Base-by-base conservation (phyloP, 2,329 filamentous ascomycete species). In the Monilinia aucupariae region DNA sequence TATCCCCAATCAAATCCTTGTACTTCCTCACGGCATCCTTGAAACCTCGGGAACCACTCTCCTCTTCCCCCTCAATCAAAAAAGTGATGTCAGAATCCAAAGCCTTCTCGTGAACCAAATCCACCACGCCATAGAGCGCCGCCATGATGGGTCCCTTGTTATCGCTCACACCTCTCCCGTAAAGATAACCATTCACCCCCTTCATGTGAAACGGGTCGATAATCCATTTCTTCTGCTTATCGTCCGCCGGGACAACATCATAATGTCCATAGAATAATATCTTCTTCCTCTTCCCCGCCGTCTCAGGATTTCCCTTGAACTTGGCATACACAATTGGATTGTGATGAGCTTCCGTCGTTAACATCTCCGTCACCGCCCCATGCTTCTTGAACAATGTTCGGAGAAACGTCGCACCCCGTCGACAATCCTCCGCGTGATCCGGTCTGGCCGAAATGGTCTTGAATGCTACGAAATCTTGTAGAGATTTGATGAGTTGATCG, bases 231-330 rank as follows among this genome's bases (percentile, higher is more conserved):
- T 85, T 84, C 63, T 88, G 86, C 66, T 89, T 89, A 45, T 88
- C 87, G 68, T 96, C 91, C 0, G 94, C 94, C 0, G 92, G 85
- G 4, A 99, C 94, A 2, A 99, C 92, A 73, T 99, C 94, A 78
- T 99, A 99, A 74, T 99, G 94, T 0, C 96, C 94, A 72, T 99
- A 99, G 74, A 99, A 99, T 0, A 99, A 78, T 10, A 97, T 90
- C 37, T 91, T 92, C 77, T 94, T 96, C 22, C 90, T 84, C 32
- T 84, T 80, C 32, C 83, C 81, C 0, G 84, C 78, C 0, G 85
- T 83, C 13, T 85, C 81, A 65, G 82, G 85, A 75, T 87, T 94
- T 4, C 89, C 92, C 51, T 85, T 84, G 74, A 99, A 99, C 64
- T 88, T 89, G 48, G 94, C 94, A 68, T 90, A 88, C 0, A 99